Conservation (phyloP, 1,139 yeast species). For the Candida neerlandica region DNA sequence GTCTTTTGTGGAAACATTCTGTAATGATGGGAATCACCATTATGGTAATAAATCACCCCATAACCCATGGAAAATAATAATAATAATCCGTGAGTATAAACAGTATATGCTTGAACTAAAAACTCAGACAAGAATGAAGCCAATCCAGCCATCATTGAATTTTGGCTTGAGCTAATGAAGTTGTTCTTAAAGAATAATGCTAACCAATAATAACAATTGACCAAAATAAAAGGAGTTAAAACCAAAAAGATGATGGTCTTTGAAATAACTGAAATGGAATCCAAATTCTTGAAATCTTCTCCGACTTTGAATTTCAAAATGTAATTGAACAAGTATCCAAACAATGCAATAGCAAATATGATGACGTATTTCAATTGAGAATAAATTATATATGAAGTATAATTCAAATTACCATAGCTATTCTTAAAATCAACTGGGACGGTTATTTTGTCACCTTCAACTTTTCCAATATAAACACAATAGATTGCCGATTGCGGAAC, state of each 20-base stretch:
- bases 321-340: constrained; percentile 28
- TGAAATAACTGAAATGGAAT: constrained; percentile 38
- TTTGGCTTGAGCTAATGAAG: constrained; percentile 11
- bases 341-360: constrained; percentile 20
- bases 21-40: constrained; percentile 28
- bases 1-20: constrained; percentile 28
- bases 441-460: constrained; percentile 14
- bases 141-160: constrained; percentile 8
- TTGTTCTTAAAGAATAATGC: constrained; percentile 22
- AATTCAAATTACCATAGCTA: constrained; percentile 33
- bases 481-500: constrained; percentile 33
- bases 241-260: constrained; percentile 34
- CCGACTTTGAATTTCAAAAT: constrained; percentile 33
- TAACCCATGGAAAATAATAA: constrained; percentile 43
- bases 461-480: constrained; percentile 37
- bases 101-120: constrained; percentile 7
- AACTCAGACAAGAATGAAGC: constrained; percentile 5
- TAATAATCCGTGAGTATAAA: constrained; percentile 18
- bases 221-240: constrained; percentile 25
- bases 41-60: constrained; percentile 38
- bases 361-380: constrained; percentile 21
- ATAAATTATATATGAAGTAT: constrained; percentile 23
- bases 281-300: constrained; percentile 31
- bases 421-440: constrained; percentile 26
- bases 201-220: constrained; percentile 17